These are phyloP conservation scores for Suillus paluster DNA, from an alignment of 768 basidiomycete species.

Conservation along the genomic window DNA sequence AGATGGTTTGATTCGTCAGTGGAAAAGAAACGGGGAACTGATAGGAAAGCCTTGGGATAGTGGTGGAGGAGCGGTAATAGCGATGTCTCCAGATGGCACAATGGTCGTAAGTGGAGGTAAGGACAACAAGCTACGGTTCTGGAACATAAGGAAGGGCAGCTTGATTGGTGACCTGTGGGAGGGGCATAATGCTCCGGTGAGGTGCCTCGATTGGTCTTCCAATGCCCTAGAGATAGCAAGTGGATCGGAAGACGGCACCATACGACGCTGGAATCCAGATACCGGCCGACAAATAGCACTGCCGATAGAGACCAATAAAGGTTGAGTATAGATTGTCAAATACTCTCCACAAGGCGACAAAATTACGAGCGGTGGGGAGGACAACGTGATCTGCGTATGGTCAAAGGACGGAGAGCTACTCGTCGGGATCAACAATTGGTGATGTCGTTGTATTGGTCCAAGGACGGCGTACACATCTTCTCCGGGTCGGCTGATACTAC, in stretches of 20 bases:
- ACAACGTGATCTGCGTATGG: neutral
- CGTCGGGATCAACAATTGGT: neutral
- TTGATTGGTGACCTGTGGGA: neutral
- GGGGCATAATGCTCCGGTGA: neutral
- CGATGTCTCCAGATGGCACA: neutral
- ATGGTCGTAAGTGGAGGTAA: neutral
- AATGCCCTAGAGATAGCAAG: conserved; percentile 17
- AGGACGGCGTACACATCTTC: neutral
- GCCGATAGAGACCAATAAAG: neutral
- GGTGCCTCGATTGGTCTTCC: conserved; percentile 15
- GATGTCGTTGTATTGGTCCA: neutral
- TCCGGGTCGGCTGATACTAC: neutral
- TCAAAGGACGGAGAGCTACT: neutral
- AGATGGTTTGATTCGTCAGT: neutral
- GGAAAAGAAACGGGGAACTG: neutral
- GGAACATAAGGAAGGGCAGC: neutral
- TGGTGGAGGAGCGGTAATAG: neutral
- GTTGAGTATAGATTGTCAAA: neutral
- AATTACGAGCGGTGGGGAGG: neutral
- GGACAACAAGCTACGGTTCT: neutral
- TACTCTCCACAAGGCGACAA: neutral
- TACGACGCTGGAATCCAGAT: conserved; percentile 18
- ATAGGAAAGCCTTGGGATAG: neutral
- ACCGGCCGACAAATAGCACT: neutral
- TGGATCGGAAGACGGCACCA: conserved; percentile 15